Evolutionary conservation across 23 red algal genomes (phyloP).

Genomic region (Gracilaria domingensis): DNA sequence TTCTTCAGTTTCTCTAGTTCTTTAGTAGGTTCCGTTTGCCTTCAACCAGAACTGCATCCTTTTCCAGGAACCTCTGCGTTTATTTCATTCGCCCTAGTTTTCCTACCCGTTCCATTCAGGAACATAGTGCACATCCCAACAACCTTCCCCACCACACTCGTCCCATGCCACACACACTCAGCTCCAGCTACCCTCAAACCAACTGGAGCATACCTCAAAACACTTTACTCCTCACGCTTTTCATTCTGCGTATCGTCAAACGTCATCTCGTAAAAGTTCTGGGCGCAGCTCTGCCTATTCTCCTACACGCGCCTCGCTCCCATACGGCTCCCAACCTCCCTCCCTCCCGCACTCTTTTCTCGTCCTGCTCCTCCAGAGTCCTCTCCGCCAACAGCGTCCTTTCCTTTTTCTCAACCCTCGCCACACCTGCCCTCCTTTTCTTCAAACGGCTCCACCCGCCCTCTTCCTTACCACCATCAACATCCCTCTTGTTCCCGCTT

Average conservation of each 20-base stretch:
- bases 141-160: too few species aligned
- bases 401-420: neutral
- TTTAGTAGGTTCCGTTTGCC: too few species aligned
- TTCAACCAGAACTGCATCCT: too few species aligned
- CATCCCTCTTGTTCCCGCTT: neutral
- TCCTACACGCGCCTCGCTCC: neutral
- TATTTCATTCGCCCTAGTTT: too few species aligned
- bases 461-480: neutral
- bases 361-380: neutral
- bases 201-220: neutral
- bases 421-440: neutral
- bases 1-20: too few species aligned
- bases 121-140: too few species aligned
- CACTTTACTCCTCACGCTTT: neutral
- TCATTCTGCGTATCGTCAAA: neutral
- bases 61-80: too few species aligned
- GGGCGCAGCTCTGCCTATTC: neutral
- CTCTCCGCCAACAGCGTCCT: neutral
- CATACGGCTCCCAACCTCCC: neutral
- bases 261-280: constrained; percentile 13
- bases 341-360: neutral
- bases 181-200: neutral
- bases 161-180: neutral
- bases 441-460: neutral
- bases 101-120: too few species aligned